Evolutionary conservation across 192 early-diverging fungal species (phyloP).

Genomic region (Rhizoclosmatium sp.): DNA sequence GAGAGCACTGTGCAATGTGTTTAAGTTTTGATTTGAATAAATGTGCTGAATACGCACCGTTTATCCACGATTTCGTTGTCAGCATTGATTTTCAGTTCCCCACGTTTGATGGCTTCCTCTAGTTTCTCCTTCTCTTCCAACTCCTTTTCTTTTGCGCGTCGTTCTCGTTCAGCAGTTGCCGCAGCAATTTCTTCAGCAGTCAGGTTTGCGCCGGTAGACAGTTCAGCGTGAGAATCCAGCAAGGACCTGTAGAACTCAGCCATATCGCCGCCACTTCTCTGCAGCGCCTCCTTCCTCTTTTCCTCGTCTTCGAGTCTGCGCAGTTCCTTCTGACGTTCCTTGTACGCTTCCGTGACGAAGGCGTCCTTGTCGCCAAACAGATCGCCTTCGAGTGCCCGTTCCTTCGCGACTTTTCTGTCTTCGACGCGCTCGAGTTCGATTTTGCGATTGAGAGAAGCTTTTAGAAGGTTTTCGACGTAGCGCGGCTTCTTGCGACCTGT

Average conservation of each 20-base stretch:
- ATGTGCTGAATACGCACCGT: slow-evolving; percentile 22
- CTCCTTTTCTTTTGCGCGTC: slow-evolving; percentile 34
- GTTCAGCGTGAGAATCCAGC: slow-evolving; percentile 60
- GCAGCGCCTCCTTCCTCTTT: slow-evolving; percentile 55
- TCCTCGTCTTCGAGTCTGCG: slow-evolving; percentile 67
- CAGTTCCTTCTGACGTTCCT: slow-evolving; percentile 69
- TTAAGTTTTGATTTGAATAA: neutral
- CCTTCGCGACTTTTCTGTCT: slow-evolving; percentile 72
- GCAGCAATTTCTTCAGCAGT: slow-evolving; percentile 43
- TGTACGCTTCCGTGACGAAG: slow-evolving; percentile 81
- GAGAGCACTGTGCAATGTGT: slow-evolving; percentile 51
- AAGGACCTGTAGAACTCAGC: slow-evolving; percentile 69
- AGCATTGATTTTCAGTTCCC: slow-evolving; percentile 69
- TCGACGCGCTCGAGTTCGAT: slow-evolving; percentile 73
- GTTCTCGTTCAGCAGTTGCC: slow-evolving; percentile 40
- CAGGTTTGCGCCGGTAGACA: slow-evolving; percentile 19
- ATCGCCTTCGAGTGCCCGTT: slow-evolving; percentile 76
- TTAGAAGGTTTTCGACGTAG: slow-evolving; percentile 70
- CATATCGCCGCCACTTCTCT: slow-evolving; percentile 50
- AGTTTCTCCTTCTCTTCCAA: slow-evolving; percentile 52
- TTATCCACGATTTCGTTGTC: slow-evolving; percentile 79
- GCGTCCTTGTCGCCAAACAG: slow-evolving; percentile 79
- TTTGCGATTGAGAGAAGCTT: slow-evolving; percentile 73
- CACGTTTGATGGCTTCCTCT: slow-evolving; percentile 37
- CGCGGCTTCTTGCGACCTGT: slow-evolving; percentile 59